Evolutionary conservation across 768 basidiomycete species (phyloP).

Genomic region (Lactarius deliciosus): DNA sequence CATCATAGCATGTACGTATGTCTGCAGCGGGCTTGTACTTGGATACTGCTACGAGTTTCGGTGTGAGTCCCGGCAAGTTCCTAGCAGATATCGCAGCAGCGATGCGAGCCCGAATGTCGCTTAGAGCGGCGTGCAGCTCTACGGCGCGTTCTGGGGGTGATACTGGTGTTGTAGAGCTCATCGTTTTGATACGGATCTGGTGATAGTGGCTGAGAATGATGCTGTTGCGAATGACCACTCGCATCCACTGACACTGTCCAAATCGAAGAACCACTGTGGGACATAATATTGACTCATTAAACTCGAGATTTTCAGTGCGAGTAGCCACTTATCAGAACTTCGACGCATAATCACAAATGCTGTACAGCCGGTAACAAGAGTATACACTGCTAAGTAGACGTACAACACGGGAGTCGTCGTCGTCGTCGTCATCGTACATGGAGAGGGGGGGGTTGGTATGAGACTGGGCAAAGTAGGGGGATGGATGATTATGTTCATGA

Average conservation of each 20-base stretch:
- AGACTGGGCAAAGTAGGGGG: neutral
- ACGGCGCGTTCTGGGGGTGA: slow-evolving; percentile 42
- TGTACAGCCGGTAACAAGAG: slow-evolving; percentile 21
- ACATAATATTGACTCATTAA: neutral
- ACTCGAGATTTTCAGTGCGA: neutral
- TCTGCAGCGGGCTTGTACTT: slow-evolving; percentile 91
- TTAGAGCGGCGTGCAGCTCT: slow-evolving; percentile 55
- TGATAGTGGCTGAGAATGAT: neutral
- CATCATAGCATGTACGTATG: slow-evolving; percentile 76
- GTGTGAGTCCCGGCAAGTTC: slow-evolving; percentile 29
- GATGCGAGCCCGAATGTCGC: slow-evolving; percentile 53
- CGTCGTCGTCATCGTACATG: slow-evolving; percentile 13
- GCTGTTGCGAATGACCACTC: neutral
- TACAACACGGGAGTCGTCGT: slow-evolving; percentile 18
- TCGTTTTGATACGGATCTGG: neutral
- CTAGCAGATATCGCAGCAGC: slow-evolving; percentile 35
- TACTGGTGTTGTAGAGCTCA: neutral
- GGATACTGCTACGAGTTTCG: slow-evolving; percentile 81
- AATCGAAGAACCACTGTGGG: neutral
- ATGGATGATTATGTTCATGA: slow-evolving; percentile 15
- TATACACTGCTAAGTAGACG: slow-evolving; percentile 22
- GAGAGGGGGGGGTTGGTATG: slow-evolving; percentile 1
- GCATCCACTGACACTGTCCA: neutral
- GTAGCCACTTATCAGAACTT: neutral
- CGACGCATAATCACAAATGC: slow-evolving; percentile 5